Base-by-base conservation (phyloP, 108 stramenopile genomes). In the Fistulifera solaris region DNA sequence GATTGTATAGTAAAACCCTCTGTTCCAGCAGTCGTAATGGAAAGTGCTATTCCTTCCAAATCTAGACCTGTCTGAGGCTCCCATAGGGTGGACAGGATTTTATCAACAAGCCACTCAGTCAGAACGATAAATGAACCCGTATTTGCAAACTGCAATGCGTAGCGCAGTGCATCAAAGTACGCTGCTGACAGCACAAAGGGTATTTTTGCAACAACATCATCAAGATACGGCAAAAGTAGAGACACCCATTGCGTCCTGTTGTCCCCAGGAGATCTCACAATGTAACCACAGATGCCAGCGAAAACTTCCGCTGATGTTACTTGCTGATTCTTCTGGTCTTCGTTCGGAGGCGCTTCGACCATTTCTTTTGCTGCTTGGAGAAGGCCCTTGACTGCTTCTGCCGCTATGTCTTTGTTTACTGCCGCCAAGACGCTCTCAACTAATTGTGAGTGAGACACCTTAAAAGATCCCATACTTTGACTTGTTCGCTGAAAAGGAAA, bases 321-420 rank as follows among this genome's bases (percentile, higher is more conserved):
- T 43, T 86, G 87, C 44, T 83, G 72, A 60, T 90, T 90, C 1
- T 77, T 67, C 61, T 94, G 93, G 53, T 94, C 93, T 75, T 94
- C 93, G 31, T 67, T 84, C 24, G 93, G 93, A 31, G 80, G 87
- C 21, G 87, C 62, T 38, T 72, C 45, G 25, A 83, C 81, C 58
- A 94, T 61, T 44, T 80, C 80, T 47, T 78, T 77, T 0, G 80
- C 68, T 21, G 74, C 66, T 25, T 50, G 53, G 2, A 94, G 64
- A 25, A 94, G 56, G 48, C 72, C 53, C 22, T 45, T 52, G 6
- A 47, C 54, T 3, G 44, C 28, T 8, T 63, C 68, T 38, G 67
- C 75, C 26, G 64, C 66, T 21, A 45, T 21, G 26, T 64, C 45
- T 4, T 48, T 58, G 35, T 56, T 46, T 19, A 94, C 61, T 4